A percentile compares a stretch with the other conserved stretches of the same genome.
Conservation (phyloP, 164 flowering plant species). For the Aristolochia contorta region DNA sequence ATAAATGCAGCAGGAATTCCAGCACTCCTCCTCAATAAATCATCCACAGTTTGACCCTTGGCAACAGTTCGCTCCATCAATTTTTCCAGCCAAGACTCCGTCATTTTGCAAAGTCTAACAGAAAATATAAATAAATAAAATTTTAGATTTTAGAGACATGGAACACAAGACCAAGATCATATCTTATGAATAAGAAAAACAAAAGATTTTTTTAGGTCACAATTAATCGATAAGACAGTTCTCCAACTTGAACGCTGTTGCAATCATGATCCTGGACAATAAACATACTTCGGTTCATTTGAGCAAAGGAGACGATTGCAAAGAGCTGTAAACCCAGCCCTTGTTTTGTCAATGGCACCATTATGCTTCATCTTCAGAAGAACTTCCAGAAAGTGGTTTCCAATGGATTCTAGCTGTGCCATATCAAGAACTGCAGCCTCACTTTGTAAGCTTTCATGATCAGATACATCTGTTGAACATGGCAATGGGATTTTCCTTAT, state of each 20-base stretch:
- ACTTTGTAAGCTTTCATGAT: conserved; percentile 8
- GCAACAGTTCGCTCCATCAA: conserved; percentile 87
- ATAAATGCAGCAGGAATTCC: conserved; percentile 96
- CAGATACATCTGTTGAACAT: conserved; percentile 20
- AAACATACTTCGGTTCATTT: conserved; percentile 73
- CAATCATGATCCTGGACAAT: not conserved
- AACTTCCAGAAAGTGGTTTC: conserved; percentile 84
- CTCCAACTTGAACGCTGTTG: not conserved
- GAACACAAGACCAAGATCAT: not conserved
- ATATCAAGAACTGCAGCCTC: conserved; percentile 52
- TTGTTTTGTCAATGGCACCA: conserved; percentile 98
- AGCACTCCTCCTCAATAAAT: conserved; percentile 91
- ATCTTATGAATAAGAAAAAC: not conserved
- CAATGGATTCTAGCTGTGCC: conserved; percentile 79
- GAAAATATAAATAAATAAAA: conserved; percentile 9
- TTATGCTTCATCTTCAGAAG: conserved; percentile 98
- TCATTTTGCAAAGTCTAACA: conserved; percentile 72
- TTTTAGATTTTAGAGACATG: not conserved
- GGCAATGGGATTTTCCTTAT: conserved; percentile 87
- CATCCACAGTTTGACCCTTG: conserved; percentile 87
- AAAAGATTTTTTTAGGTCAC: too few relatives aligned
- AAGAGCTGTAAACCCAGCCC: conserved; percentile 97
- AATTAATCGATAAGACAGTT: too few relatives aligned
- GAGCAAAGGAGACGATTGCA: conserved; percentile 98
- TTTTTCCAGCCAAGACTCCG: conserved; percentile 96